A percentile compares a stretch with the other conserved stretches of the same genome.
phyloP scores from a whole-genome alignment of 2,329 filamentous ascomycete genomes.

The Fusarium multiceps region DNA sequence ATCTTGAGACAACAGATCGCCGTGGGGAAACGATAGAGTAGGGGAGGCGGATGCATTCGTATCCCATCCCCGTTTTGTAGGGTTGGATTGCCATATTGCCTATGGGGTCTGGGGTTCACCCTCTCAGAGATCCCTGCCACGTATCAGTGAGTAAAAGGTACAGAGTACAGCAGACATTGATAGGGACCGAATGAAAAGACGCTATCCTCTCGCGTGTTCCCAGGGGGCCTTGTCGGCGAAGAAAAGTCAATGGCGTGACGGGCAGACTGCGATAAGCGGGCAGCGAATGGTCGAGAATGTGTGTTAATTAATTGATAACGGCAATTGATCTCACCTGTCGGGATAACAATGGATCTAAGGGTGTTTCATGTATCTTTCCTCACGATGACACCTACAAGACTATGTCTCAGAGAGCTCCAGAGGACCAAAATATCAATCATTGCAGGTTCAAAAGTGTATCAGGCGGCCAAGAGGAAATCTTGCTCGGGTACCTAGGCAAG shows the following conservation, averaged over 20 bases:
- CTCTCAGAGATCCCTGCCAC: conserved; percentile 17
- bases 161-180: conserved; percentile 2
- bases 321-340: neutral
- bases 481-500: neutral
- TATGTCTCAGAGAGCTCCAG: neutral
- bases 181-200: conserved; percentile 18
- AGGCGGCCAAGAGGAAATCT: neutral
- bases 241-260: conserved; percentile 13
- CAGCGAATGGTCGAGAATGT: neutral
- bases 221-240: conserved; percentile 5
- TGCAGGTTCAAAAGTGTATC: neutral
- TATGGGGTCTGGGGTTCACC: conserved; percentile 28
- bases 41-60: conserved; percentile 23
- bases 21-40: neutral
- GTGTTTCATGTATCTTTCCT: too few species aligned
- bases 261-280: conserved; percentile 14
- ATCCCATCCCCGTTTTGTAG: conserved; percentile 22
- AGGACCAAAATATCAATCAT: neutral
- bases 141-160: conserved; percentile 1
- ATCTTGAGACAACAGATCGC: conserved; percentile 23
- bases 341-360: neutral
- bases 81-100: conserved; percentile 3
- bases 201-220: conserved; percentile 19
- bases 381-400: neutral
- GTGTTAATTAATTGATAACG: conserved; percentile 24